Percentiles rank a stretch among this genome's conserved stretches.
These are phyloP conservation scores for Friedmanniomyces simplex DNA, from an alignment of 495 filamentous ascomycete species.

Conservation along the genomic window DNA sequence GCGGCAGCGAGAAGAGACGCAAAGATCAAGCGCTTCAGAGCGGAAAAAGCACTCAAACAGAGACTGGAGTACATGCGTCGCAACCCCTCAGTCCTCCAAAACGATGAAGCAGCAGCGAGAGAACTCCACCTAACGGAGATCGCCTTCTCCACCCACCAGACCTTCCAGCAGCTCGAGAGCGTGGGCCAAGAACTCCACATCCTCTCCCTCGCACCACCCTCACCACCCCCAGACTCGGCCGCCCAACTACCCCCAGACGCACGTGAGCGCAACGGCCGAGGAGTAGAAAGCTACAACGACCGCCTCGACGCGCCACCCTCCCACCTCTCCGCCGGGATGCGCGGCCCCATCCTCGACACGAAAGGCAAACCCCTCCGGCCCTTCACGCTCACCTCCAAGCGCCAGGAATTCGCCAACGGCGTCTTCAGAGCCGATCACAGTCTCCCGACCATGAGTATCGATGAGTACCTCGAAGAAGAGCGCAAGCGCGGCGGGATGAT, in stretches of 20 bases:
- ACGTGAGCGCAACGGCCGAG: slow-evolving; percentile 24
- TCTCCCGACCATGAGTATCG: slow-evolving; percentile 93
- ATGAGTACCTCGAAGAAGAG: slow-evolving; percentile 95
- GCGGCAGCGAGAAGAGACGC: slow-evolving; percentile 60
- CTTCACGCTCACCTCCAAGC: slow-evolving; percentile 66
- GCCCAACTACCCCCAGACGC: slow-evolving; percentile 14
- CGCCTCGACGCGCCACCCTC: slow-evolving; percentile 58
- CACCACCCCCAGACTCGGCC: slow-evolving; percentile 27
- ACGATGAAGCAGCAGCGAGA: slow-evolving; percentile 70
- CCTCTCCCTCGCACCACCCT: slow-evolving; percentile 57
- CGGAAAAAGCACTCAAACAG: slow-evolving; percentile 76
- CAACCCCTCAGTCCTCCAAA: slow-evolving; percentile 48
- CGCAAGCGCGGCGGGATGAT: slow-evolving; percentile 76
- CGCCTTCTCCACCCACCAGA: slow-evolving; percentile 59
- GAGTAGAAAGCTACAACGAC: slow-evolving; percentile 55
- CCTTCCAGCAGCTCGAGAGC: slow-evolving; percentile 76
- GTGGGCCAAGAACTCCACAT: slow-evolving; percentile 76
- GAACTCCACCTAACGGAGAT: slow-evolving; percentile 67
- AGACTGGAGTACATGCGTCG: slow-evolving; percentile 64
- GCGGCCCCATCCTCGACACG: slow-evolving; percentile 68
- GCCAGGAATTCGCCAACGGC: slow-evolving; percentile 65
- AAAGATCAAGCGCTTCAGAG: slow-evolving; percentile 76
- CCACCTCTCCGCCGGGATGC: slow-evolving; percentile 40
- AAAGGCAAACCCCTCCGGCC: slow-evolving; percentile 82
- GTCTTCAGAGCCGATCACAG: slow-evolving; percentile 89